Conservation (phyloP, 768 basidiomycete genomes). For the Termitomyces sp. region DNA sequence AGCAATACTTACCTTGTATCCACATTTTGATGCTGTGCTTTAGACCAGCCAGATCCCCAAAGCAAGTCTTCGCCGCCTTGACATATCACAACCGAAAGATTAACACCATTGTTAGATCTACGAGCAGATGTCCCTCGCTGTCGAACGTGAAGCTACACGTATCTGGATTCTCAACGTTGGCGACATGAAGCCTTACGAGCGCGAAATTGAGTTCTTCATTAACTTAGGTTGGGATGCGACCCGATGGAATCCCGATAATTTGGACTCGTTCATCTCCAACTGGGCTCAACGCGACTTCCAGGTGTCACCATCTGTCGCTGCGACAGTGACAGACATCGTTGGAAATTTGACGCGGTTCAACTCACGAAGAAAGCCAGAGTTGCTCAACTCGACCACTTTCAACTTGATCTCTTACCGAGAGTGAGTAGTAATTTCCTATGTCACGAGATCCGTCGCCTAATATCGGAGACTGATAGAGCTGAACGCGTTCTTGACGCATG, state of each 20-base stretch:
- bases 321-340: conserved; percentile 49
- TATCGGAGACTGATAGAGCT: conserved; percentile 38
- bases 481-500: conserved; percentile 54
- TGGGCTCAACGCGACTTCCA: conserved; percentile 73
- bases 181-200: conserved; percentile 75
- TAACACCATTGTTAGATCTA: conserved; percentile 37
- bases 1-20: not conserved
- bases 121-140: conserved; percentile 71
- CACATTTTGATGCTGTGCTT: not conserved
- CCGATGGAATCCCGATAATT: conserved; percentile 52
- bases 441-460: not conserved
- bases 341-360: conserved; percentile 56
- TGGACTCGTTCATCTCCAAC: conserved; percentile 46
- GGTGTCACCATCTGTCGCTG: conserved; percentile 36
- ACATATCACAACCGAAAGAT: not conserved
- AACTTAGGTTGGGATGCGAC: conserved; percentile 59
- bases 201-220: conserved; percentile 69
- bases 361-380: conserved; percentile 63
- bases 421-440: conserved; percentile 34
- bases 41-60: conserved; percentile 4
- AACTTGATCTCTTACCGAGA: conserved; percentile 68
- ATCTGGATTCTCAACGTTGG: conserved; percentile 78
- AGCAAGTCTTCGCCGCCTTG: not conserved
- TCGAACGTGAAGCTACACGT: conserved; percentile 52
- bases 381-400: conserved; percentile 59